Evolutionary conservation across 2,329 filamentous ascomycete genomes (phyloP).

Genomic region (Trichoderma oligosporum): DNA sequence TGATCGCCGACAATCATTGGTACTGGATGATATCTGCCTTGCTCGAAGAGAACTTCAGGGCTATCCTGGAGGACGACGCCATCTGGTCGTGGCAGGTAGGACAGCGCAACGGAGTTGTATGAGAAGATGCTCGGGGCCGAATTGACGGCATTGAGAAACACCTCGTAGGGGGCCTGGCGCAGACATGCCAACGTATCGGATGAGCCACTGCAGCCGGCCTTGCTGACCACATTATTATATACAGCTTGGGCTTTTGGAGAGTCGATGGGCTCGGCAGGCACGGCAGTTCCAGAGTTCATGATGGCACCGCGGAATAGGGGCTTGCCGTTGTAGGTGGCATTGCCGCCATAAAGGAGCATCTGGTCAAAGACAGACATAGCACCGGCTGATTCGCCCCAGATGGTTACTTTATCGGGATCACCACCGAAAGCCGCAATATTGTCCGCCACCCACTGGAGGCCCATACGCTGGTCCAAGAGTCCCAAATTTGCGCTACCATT

Average conservation of each 20-base stretch:
- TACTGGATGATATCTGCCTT: conserved; percentile 48
- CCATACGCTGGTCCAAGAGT: conserved; percentile 67
- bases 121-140: conserved; percentile 65
- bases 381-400: conserved; percentile 72
- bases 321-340: conserved; percentile 71
- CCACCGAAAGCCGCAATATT: conserved; percentile 77
- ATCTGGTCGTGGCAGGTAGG: conserved; percentile 72
- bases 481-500: conserved; percentile 69
- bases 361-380: conserved; percentile 73
- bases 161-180: conserved; percentile 55
- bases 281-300: conserved; percentile 68
- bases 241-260: conserved; percentile 60
- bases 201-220: conserved; percentile 57
- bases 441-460: conserved; percentile 71
- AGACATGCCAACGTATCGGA: conserved; percentile 63
- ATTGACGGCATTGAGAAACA: conserved; percentile 62
- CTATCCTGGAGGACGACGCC: conserved; percentile 58
- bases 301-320: conserved; percentile 72
- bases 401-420: conserved; percentile 72
- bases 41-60: conserved; percentile 54
- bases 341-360: conserved; percentile 68
- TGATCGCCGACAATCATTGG: conserved; percentile 64
- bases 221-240: conserved; percentile 59
- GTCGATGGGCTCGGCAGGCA: conserved; percentile 62
- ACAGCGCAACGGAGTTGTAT: conserved; percentile 65